These are phyloP conservation scores for Asclepias syriaca DNA, from an alignment of 257 asterid genomes.

Conservation along the genomic window DNA sequence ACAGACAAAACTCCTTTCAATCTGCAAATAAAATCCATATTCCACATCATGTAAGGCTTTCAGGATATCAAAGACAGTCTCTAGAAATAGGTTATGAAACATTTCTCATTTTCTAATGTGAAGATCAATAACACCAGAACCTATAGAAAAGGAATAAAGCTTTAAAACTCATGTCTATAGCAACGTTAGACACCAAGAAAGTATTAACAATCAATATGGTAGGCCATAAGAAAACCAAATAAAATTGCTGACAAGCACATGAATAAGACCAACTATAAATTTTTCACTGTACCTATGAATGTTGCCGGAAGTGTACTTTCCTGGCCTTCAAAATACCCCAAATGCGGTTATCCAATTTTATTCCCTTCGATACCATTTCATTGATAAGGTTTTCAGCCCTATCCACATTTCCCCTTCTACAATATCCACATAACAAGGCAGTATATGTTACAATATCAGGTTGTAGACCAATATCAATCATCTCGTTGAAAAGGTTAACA, in stretches of 20 bases:
- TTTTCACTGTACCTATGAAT: slow-evolving; percentile 8
- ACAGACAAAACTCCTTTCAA: not conserved
- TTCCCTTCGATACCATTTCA: slow-evolving; percentile 53
- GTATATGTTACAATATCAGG: slow-evolving; percentile 63
- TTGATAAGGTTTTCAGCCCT: slow-evolving; percentile 45
- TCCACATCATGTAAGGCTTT: not conserved
- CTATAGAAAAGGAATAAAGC: not conserved
- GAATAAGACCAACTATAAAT: not conserved
- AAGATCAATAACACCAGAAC: not conserved
- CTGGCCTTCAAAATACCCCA: slow-evolving; percentile 29
- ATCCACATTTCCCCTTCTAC: slow-evolving; percentile 45
- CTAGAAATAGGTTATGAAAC: not conserved
- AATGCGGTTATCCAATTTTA: slow-evolving; percentile 34
- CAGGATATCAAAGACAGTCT: not conserved
- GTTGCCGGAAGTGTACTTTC: slow-evolving; percentile 16
- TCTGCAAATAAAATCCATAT: not conserved
- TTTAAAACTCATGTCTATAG: not conserved
- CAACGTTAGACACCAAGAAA: not conserved
- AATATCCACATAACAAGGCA: slow-evolving; percentile 67
- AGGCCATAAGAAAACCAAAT: not conserved
- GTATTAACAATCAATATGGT: not conserved
- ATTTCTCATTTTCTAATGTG: not conserved
- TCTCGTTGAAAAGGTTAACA: slow-evolving; percentile 47
- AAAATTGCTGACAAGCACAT: not conserved
- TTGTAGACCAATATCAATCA: slow-evolving; percentile 54